Percentiles rank a stretch among this genome's conserved stretches.
These are phyloP conservation scores for Whalleya microplaca DNA, from an alignment of 2,329 filamentous ascomycete species.

Conservation along the genomic window DNA sequence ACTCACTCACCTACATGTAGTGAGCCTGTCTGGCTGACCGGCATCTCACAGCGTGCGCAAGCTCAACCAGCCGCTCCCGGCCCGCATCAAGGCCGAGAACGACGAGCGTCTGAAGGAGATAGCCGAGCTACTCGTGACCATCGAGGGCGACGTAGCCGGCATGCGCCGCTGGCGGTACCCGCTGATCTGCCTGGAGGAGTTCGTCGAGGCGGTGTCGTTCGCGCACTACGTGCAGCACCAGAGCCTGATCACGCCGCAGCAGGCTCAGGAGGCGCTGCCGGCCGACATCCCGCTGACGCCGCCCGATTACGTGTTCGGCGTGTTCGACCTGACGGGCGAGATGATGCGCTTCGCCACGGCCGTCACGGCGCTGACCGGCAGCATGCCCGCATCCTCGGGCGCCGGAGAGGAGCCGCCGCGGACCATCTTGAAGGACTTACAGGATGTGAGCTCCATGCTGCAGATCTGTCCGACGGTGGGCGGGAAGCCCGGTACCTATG, in stretches of 20 bases:
- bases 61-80: slow-evolving; percentile 65
- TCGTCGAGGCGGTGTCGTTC: slow-evolving; percentile 89
- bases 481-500: slow-evolving; percentile 54
- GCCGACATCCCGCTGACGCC: slow-evolving; percentile 67
- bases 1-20: too few species aligned
- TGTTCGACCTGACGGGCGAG: slow-evolving; percentile 94
- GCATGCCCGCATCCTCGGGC: slow-evolving; percentile 47
- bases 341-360: slow-evolving; percentile 97
- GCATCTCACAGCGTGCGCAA: slow-evolving; percentile 60
- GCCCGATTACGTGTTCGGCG: slow-evolving; percentile 85
- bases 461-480: slow-evolving; percentile 70
- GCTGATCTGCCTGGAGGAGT: slow-evolving; percentile 89
- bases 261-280: slow-evolving; percentile 56
- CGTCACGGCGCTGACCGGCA: slow-evolving; percentile 75
- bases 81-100: slow-evolving; percentile 71
- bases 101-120: slow-evolving; percentile 73
- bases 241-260: slow-evolving; percentile 69
- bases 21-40: slow-evolving; percentile 1
- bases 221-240: slow-evolving; percentile 83
- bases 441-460: slow-evolving; percentile 74
- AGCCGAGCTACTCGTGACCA: slow-evolving; percentile 64
- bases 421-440: slow-evolving; percentile 79
- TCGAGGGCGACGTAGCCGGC: slow-evolving; percentile 74
- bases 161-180: slow-evolving; percentile 86
- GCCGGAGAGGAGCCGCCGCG: slow-evolving; percentile 32